Base-by-base conservation (phyloP, 257 asterid genomes). In the Schizonepeta tenuifolia region DNA sequence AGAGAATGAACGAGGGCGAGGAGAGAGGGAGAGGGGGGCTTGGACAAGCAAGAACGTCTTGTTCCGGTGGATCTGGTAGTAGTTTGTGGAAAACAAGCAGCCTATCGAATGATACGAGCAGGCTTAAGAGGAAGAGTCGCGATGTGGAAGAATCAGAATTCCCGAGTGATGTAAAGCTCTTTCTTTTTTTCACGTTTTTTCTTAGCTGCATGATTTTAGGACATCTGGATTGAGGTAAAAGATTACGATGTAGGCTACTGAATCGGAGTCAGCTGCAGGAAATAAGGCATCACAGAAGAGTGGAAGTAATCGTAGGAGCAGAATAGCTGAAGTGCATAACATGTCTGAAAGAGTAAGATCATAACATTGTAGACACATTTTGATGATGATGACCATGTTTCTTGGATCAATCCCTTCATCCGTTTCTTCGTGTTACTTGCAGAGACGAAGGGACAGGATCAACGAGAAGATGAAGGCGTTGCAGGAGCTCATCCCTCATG, bases 241-340 rank as follows among this genome's bases (percentile, higher is more conserved):
- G 36, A 67, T 54, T 22, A n/a, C 15, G 18, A 3, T 81, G 70
- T 50, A 92, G 98, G 92, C 89, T 68, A 86, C 83, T 69, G 93
- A 83, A 13, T 70, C 83, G 80, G 91, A 90, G 68, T 82, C 94
- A 14, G 89, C 76, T 13, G 71, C 82, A 36, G 92, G 87, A 70
- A 82, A 79, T 69, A 92, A 90, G 80, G 31, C 85, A 0, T 78
- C 85, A 63, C 84, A 78, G 71, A 85, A 84, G 82, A 60, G 86
- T 18, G 89, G 88, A 65, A 75, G 72, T n/a, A 63, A 80, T 9
- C 90, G 97, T 28, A 86, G 83, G 81, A 85, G 84, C 81, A 94
- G 95, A 5, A 90, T 91, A 21, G 97, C 97, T 72, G 90, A 90
- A 84, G 96, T 92, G 65, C 98, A 92, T 75, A 92, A 92, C 80